Evolutionary conservation across 78 protist species (phyloP).

Genomic region (Goniomonas avonlea): DNA sequence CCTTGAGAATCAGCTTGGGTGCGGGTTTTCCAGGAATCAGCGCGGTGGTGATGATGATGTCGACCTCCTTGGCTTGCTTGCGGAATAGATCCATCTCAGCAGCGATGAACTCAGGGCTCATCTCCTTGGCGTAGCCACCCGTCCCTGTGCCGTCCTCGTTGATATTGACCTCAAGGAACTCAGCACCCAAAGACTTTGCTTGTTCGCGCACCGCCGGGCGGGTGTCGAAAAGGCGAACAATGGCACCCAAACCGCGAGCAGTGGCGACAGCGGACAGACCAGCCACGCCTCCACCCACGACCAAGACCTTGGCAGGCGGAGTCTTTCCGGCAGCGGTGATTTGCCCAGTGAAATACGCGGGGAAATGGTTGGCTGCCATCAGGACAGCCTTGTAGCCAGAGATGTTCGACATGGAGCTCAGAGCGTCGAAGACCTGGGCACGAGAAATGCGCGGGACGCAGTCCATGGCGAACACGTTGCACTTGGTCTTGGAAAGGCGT

Average conservation of each 20-base stretch:
- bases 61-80: conserved; percentile 77
- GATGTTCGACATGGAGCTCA: conserved; percentile 87
- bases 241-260: conserved; percentile 86
- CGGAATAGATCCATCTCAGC: conserved; percentile 83
- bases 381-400: conserved; percentile 94
- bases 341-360: conserved; percentile 77
- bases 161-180: conserved; percentile 81
- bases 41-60: conserved; percentile 97
- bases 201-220: conserved; percentile 91
- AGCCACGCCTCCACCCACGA: conserved; percentile 75
- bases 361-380: conserved; percentile 72
- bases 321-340: conserved; percentile 95
- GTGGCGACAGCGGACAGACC: conserved; percentile 92
- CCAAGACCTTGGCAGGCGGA: conserved; percentile 82
- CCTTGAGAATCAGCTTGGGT: conserved; percentile 69
- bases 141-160: conserved; percentile 61
- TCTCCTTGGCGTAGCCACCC: conserved; percentile 94
- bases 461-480: conserved; percentile 82
- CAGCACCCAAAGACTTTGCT: conserved; percentile 86
- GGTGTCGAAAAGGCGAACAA: conserved; percentile 92
- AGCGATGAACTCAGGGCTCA: conserved; percentile 77
- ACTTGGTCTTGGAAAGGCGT: not conserved
- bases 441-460: conserved; percentile 77
- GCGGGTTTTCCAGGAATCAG: conserved; percentile 87
- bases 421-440: conserved; percentile 88